phyloP scores from a whole-genome alignment of 2,329 filamentous ascomycete genomes.

The Colletotrichum sp. region DNA sequence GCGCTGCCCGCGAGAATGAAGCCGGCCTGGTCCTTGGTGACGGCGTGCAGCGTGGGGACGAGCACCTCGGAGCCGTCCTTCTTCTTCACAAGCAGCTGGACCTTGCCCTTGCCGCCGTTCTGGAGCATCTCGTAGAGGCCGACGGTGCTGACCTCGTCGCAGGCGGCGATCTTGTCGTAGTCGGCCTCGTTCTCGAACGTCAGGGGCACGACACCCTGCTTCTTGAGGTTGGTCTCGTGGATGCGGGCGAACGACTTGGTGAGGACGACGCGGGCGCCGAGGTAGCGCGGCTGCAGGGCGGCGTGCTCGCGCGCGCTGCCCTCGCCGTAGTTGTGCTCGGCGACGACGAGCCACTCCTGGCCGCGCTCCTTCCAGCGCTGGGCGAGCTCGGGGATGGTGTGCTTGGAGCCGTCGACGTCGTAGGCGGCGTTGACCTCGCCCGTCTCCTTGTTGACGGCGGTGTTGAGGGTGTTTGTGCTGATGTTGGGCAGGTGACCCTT shows the following conservation, averaged over 20 bases:
- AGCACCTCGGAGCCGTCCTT: conserved; percentile 66
- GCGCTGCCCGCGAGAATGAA: conserved; percentile 96
- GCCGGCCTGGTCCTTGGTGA: conserved; percentile 87
- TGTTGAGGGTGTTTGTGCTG: conserved; percentile 95
- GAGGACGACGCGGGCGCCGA: conserved; percentile 83
- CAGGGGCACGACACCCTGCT: conserved; percentile 94
- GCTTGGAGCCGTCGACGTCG: conserved; percentile 76
- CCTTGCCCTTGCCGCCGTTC: conserved; percentile 78
- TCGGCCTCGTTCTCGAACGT: conserved; percentile 89
- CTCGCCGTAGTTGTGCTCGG: conserved; percentile 97
- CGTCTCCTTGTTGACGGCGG: conserved; percentile 89
- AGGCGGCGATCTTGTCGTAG: conserved; percentile 82
- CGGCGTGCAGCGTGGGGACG: conserved; percentile 83
- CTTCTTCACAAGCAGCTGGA: conserved; percentile 71
- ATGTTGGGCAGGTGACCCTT: conserved; percentile 99
- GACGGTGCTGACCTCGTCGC: conserved; percentile 82
- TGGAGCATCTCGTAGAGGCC: conserved; percentile 84
- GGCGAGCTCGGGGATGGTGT: conserved; percentile 87
- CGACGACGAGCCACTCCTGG: conserved; percentile 89
- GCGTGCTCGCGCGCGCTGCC: conserved; percentile 90
- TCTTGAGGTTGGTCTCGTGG: conserved; percentile 96
- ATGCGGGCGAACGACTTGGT: conserved; percentile 90
- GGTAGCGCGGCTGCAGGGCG: conserved; percentile 87
- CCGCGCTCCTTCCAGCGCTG: conserved; percentile 79
- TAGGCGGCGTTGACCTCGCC: conserved; percentile 92